Percentiles rank a stretch among this genome's conserved stretches.
These are phyloP conservation scores for Tubosaeta brunneosetosa DNA, from an alignment of 768 basidiomycete species.

Conservation along the genomic window DNA sequence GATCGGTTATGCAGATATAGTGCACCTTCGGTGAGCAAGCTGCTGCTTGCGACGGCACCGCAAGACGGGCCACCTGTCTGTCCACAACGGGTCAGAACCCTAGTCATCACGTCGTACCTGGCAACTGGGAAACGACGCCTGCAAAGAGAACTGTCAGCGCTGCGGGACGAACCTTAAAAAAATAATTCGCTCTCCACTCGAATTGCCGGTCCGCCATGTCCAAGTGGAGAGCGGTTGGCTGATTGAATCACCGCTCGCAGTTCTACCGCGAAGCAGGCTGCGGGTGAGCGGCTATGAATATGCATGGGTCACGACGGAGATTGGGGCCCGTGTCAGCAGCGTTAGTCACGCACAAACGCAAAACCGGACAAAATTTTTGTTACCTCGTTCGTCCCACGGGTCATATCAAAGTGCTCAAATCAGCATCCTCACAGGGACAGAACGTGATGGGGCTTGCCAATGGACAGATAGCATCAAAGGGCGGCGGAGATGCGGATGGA, in stretches of 20 bases:
- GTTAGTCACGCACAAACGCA: neutral
- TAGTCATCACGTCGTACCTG: conserved; percentile 11
- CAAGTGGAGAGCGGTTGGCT: neutral
- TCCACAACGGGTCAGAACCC: neutral
- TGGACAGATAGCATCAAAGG: neutral
- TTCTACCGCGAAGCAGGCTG: conserved; percentile 20
- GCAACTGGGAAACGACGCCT: conserved; percentile 7
- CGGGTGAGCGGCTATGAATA: conserved; percentile 5
- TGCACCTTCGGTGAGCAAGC: neutral
- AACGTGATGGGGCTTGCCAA: neutral
- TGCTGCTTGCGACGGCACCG: conserved; percentile 6
- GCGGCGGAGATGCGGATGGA: conserved; percentile 1
- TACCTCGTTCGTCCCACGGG: neutral
- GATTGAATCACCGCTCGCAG: neutral
- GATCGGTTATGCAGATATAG: neutral
- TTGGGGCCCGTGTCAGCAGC: neutral
- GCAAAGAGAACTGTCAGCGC: neutral
- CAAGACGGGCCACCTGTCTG: neutral
- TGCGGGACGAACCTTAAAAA: neutral
- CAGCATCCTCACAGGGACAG: neutral
- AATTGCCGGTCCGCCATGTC: conserved; percentile 5
- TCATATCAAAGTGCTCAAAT: neutral
- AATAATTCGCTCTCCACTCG: neutral
- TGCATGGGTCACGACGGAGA: conserved; percentile 1
- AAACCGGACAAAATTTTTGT: neutral